Conservation (phyloP, 176 grass and related monocot species). For the Cocos nucifera region DNA sequence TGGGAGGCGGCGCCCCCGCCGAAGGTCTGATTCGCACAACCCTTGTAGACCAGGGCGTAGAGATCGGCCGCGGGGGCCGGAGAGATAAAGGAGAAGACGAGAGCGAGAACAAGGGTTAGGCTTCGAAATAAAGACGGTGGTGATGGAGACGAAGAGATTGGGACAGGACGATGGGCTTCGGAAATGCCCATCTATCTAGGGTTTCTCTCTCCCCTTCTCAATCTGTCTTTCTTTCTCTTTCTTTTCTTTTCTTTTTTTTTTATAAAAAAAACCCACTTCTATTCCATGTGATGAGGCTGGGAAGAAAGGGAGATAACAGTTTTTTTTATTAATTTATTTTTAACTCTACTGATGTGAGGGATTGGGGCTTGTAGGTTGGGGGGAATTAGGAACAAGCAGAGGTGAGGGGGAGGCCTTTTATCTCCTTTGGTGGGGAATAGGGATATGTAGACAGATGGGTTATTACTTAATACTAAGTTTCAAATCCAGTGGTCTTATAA, state of each 20-base stretch:
- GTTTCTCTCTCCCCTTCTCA: slow-evolving; percentile 17
- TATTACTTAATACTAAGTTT: too few relatives aligned
- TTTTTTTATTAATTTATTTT: too few relatives aligned
- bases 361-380: too few relatives aligned
- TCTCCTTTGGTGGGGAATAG: too few relatives aligned
- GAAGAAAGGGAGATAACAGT: too few relatives aligned
- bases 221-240: background rate
- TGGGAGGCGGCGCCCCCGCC: slow-evolving; percentile 19
- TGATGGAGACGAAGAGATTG: slow-evolving; percentile 1
- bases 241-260: background rate
- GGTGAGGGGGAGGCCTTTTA: too few relatives aligned
- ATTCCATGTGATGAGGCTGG: too few relatives aligned
- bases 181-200: slow-evolving; percentile 36
- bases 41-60: slow-evolving; percentile 85
- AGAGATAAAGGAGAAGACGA: background rate
- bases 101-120: slow-evolving; percentile 4
- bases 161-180: slow-evolving; percentile 9
- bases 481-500: too few relatives aligned
- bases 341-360: too few relatives aligned
- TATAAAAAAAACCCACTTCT: too few relatives aligned
- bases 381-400: too few relatives aligned
- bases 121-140: background rate
- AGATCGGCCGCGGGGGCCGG: slow-evolving; percentile 37
- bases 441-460: too few relatives aligned
- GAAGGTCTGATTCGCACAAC: slow-evolving; percentile 83